phyloP scores from a whole-genome alignment of 108 stramenopile species.

The Epipyxis sp. region DNA sequence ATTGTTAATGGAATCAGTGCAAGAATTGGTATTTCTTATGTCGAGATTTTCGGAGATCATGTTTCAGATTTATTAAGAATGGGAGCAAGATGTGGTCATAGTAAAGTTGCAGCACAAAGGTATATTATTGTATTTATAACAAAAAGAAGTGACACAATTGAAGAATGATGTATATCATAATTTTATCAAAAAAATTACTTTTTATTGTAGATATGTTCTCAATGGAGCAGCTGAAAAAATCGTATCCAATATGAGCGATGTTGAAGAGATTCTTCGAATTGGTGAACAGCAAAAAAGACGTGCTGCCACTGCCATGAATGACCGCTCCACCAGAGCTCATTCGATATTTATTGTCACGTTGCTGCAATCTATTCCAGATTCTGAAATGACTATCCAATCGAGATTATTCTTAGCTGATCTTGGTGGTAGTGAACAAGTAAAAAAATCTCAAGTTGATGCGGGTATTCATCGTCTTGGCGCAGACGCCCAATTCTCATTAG shows the following conservation, averaged over 20 bases:
- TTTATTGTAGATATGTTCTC: no score
- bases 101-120: constrained; percentile 61
- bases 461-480: constrained; percentile 17
- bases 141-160: no score
- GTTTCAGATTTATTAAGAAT: constrained; percentile 58
- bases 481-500: constrained; percentile 44
- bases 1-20: constrained; percentile 39
- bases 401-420: constrained; percentile 64
- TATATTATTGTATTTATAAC: no score
- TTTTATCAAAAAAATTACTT: no score
- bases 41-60: constrained; percentile 66
- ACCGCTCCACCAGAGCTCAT: constrained; percentile 63
- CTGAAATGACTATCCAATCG: constrained; percentile 37
- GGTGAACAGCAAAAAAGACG: constrained; percentile 60
- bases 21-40: constrained; percentile 50
- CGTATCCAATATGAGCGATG: constrained; percentile 41
- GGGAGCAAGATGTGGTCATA: constrained; percentile 53
- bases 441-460: constrained; percentile 51
- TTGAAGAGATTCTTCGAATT: constrained; percentile 38
- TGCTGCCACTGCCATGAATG: constrained; percentile 68
- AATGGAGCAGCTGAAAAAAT: constrained; percentile 54
- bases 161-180: no score
- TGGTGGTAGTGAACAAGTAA: constrained; percentile 65
- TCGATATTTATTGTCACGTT: constrained; percentile 62
- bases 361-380: constrained; percentile 45